Conservation (phyloP, 345 rosid species). For the Balakata baccata region DNA sequence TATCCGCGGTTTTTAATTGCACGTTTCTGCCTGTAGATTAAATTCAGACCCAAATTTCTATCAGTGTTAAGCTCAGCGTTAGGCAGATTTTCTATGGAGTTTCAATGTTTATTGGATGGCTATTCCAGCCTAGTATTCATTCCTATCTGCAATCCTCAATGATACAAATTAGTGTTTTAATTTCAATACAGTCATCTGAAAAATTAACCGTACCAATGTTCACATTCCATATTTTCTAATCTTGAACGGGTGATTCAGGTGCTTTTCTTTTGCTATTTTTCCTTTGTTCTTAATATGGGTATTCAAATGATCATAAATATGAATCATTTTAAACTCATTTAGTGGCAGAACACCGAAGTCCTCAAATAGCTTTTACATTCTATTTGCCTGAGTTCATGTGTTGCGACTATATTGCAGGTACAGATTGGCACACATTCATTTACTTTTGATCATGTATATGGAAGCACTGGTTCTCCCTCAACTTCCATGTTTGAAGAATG, state of each 20-base stretch:
- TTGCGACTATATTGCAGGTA: conserved; percentile 48
- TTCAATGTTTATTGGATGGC: not conserved
- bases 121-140: conserved; percentile 2
- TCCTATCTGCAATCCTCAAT: not conserved
- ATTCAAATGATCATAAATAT: not conserved
- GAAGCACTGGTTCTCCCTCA: conserved; percentile 76
- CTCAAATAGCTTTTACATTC: not conserved
- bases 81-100: not conserved
- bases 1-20: not conserved
- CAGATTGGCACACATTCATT: conserved; percentile 95
- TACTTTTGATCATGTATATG: conserved; percentile 97
- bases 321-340: not conserved
- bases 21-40: not conserved
- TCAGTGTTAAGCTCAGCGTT: not conserved
- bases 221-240: not conserved
- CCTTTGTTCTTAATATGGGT: not conserved
- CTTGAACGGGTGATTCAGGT: not conserved
- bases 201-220: not conserved
- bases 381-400: not conserved
- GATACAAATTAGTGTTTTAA: not conserved
- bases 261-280: not conserved
- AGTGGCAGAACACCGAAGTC: not conserved
- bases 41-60: not conserved
- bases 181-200: not conserved
- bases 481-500: conserved; percentile 90